These are phyloP conservation scores for Acacia pycnantha DNA, from an alignment of 331 rosid species.

Conservation along the genomic window DNA sequence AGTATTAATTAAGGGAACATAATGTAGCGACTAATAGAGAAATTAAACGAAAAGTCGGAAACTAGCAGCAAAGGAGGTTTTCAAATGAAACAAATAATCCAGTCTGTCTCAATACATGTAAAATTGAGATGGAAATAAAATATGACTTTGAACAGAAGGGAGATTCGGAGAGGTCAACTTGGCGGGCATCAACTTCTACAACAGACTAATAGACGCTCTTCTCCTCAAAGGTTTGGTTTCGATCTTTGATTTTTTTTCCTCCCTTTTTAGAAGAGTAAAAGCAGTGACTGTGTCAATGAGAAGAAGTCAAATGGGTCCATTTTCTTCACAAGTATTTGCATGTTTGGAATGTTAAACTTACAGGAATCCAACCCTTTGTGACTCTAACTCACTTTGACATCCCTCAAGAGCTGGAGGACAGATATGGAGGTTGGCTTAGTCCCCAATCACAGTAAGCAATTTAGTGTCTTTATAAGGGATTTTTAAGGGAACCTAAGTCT, in stretches of 20 bases:
- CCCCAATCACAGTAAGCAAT: conserved; percentile 44
- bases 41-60: neutral
- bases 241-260: neutral
- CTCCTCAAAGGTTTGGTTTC: conserved; percentile 34
- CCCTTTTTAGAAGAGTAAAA: neutral
- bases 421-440: conserved; percentile 57
- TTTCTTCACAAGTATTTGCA: neutral
- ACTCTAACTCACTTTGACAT: conserved; percentile 49
- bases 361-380: conserved; percentile 50
- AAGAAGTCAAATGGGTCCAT: neutral
- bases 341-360: neutral
- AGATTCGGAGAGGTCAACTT: conserved; percentile 44
- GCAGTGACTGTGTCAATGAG: neutral
- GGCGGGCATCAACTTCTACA: conserved; percentile 41
- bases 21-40: neutral
- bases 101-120: neutral
- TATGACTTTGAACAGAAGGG: conserved; percentile 30
- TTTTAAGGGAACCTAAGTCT: neutral
- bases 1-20: neutral
- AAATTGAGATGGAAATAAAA: neutral
- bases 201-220: conserved; percentile 44
- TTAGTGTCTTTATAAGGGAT: neutral
- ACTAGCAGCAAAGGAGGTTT: neutral
- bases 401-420: conserved; percentile 57
- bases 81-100: neutral